Conservation (phyloP, 495 filamentous ascomycete genomes). For the Annulohypoxylon maeteangense region DNA sequence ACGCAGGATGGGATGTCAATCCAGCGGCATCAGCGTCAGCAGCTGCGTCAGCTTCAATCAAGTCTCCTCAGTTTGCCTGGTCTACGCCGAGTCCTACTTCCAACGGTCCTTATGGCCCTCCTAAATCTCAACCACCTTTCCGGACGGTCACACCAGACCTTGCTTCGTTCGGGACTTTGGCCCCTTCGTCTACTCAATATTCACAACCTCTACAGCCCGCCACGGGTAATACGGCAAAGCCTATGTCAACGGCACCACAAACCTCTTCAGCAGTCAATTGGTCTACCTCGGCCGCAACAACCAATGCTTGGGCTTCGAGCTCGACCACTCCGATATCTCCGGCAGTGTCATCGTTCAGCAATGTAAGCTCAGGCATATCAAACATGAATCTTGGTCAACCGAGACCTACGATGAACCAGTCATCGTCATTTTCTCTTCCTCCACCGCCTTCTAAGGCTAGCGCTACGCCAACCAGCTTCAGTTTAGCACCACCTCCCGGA, state of each 20-base stretch:
- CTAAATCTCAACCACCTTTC: slow-evolving; percentile 58
- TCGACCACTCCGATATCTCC: slow-evolving; percentile 34
- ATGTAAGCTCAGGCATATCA: slow-evolving; percentile 37
- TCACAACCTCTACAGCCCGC: slow-evolving; percentile 63
- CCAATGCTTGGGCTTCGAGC: slow-evolving; percentile 53
- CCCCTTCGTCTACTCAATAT: slow-evolving; percentile 63
- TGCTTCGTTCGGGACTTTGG: slow-evolving; percentile 56
- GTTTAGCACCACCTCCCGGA: slow-evolving; percentile 54
- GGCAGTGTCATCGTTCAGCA: slow-evolving; percentile 31
- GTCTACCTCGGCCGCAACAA: slow-evolving; percentile 42
- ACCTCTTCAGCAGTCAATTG: slow-evolving; percentile 48
- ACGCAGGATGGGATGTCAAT: slow-evolving; percentile 57
- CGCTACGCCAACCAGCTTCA: slow-evolving; percentile 49
- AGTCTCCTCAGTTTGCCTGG: slow-evolving; percentile 68
- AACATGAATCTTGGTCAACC: slow-evolving; percentile 51
- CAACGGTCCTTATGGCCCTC: slow-evolving; percentile 33
- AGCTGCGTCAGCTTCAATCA: slow-evolving; percentile 40
- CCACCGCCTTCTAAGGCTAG: slow-evolving; percentile 55
- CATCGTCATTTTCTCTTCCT: slow-evolving; percentile 60
- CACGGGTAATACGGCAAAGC: neutral
- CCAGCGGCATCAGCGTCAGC: slow-evolving; percentile 43
- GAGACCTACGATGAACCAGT: slow-evolving; percentile 41
- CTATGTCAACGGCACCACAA: slow-evolving; percentile 18
- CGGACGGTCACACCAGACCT: slow-evolving; percentile 68
- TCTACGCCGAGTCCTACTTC: slow-evolving; percentile 60